Base-by-base conservation (phyloP, 768 basidiomycete species). In the Kondoa subrosea region DNA sequence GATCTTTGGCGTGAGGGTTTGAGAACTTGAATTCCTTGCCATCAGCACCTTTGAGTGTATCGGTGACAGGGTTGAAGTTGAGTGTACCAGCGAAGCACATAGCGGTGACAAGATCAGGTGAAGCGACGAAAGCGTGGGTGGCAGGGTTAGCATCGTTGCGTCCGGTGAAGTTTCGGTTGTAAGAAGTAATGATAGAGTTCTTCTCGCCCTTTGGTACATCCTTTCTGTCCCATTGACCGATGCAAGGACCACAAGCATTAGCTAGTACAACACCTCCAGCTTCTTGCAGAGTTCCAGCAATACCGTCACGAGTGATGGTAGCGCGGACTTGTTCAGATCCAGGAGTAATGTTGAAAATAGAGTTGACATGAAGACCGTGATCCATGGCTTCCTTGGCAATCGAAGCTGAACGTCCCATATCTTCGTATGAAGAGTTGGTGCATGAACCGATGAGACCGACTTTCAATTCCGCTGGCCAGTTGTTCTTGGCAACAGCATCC, bases 101-200 rank as follows among this genome's bases (percentile, higher is more conserved):
- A 69, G 95, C 95, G 72, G 93, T 96, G 77, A 96, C 93, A 77
- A 99, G 80, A 75, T 95, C 89, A 57, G 89, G 90, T 34, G 90
- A 91, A 56, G 90, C 86, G 75, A 93, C 90, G 76, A 92, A 93
- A 62, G 90, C 89, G 79, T 97, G 95, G 33, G 95, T 99, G 70
- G 91, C 91, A 26, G 93, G 91, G 84, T 99, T 97, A 74, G 95
- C 92, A 75, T 97, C 95, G 79, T 99, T 99, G 76, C 95, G 91
- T 68, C 93, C 95, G 73, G 95, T 97, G 82, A 99, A 99, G 86
- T 99, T 99, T 78, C 95, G 92, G 85, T 99, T 99, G 84, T 99
- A 99, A 25, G 92, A 96, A 65, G 93, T 93, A 79, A 99, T 89
- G 82, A 97, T 99, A 58, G 95, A 93, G 84, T 97, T 99, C 74